Evolutionary conservation across 495 filamentous ascomycete genomes (phyloP), one percentile per base, ranked within the genome.

Genomic region (Neurospora pannonica): DNA sequence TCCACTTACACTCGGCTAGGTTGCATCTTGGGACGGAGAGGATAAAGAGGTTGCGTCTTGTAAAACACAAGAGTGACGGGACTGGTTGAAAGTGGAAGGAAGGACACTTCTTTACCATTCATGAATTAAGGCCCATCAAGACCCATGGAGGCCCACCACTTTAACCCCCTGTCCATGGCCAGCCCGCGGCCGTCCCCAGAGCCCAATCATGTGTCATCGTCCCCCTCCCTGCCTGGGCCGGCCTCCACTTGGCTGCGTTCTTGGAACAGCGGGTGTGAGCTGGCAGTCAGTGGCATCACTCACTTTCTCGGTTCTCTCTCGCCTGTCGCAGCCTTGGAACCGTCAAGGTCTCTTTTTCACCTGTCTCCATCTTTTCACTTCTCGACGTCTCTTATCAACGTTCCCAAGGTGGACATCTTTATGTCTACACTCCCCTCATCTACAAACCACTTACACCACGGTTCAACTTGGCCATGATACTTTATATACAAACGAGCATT

Each of bases 241-340:
- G 62, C 75, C 75, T 74, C 80, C 78, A 81, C 80, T 74, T 13
- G 71, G 72, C 72, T 75, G 73, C 76, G 67, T 71, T 77, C 77
- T 78, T 79, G 78, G 78, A 81, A 79, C 78, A 76, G 78, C 71
- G 78, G 71, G 76, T 75, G 80, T 81, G 80, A 76, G 79, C 78
- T 80, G 79, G 79, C 79, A 79, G 76, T 73, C 67, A 24, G 62
- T 71, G 71, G 73, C 43, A 21, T 73, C 72, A 71, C 70, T 74
- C 73, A 72, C 73, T 72, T 60, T 40, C 71, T 28, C n/a, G n/a
- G n/a, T 13, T 28, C 48, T 75, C 75, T 78, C 73, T 75, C 69
- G 69, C 74, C 70, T 70, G 73, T 72, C 39, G 75, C 75, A 75
- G 71, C 75, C 71, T 72, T 70, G 74, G 54, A 31, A 28, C 24